phyloP scores from a whole-genome alignment of 768 basidiomycete genomes.

The Strobilomyces dryophilus region DNA sequence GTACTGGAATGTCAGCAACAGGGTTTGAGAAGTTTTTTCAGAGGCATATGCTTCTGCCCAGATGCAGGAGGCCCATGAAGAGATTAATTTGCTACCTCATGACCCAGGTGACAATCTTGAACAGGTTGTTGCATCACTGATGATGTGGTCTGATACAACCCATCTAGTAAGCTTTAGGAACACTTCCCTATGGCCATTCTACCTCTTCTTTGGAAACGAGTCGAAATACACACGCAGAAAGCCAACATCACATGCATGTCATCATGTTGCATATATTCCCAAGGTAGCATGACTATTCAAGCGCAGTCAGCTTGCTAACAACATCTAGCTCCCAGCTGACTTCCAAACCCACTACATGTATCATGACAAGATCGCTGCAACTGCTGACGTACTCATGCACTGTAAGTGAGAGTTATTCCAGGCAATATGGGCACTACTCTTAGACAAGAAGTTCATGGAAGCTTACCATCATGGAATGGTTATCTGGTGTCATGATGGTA shows the following conservation, averaged over 20 bases:
- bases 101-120: not conserved
- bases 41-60: not conserved
- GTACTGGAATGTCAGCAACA: not conserved
- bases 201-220: not conserved
- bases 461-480: slow-evolving; percentile 15
- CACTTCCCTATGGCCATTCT: not conserved
- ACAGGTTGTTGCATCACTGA: not conserved
- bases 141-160: not conserved
- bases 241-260: not conserved
- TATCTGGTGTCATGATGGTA: slow-evolving; percentile 12
- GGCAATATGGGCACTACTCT: slow-evolving; percentile 3
- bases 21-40: not conserved
- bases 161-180: not conserved
- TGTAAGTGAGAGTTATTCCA: slow-evolving; percentile 20
- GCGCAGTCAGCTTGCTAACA: no score
- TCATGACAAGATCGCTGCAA: not conserved
- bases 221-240: not conserved
- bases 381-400: slow-evolving; percentile 1
- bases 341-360: not conserved
- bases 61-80: not conserved
- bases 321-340: no score
- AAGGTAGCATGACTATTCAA: not conserved
- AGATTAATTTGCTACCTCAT: not conserved
- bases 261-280: not conserved
- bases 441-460: slow-evolving; percentile 12